Percentiles rank a stretch among this genome's conserved stretches.
These are phyloP conservation scores for Choricystis sp. DNA, from an alignment of 139 green algal species.

Conservation along the genomic window DNA sequence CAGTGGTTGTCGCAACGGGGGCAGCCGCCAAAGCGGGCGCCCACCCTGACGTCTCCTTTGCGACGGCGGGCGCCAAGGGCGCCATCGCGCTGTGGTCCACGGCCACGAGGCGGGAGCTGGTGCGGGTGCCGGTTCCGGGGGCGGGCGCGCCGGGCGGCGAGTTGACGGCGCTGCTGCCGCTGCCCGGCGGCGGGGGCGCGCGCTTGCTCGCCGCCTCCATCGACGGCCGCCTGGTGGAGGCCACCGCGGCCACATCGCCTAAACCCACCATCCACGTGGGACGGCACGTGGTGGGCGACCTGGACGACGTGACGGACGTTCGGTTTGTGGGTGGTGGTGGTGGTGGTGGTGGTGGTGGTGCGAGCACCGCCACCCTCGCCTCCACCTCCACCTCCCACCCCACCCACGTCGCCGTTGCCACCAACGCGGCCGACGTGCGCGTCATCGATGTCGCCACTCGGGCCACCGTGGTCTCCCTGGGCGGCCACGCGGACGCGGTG, in stretches of 20 bases:
- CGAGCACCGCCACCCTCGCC: not conserved
- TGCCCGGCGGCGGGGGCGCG: slow-evolving; percentile 18
- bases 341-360: not conserved
- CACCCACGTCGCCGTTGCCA: slow-evolving; percentile 50
- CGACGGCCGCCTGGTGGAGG: slow-evolving; percentile 1
- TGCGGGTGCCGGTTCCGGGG: not conserved
- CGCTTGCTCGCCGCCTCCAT: slow-evolving; percentile 1
- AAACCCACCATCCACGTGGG: slow-evolving; percentile 11
- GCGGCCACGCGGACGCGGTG: slow-evolving; percentile 45
- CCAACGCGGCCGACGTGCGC: slow-evolving; percentile 56
- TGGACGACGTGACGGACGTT: slow-evolving; percentile 83
- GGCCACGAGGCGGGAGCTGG: slow-evolving; percentile 25
- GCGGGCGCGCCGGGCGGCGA: slow-evolving; percentile 14
- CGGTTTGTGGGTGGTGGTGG: slow-evolving; percentile 29
- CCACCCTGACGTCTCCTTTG: slow-evolving; percentile 36
- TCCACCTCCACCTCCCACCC: slow-evolving; percentile 10
- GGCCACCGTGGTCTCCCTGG: slow-evolving; percentile 33
- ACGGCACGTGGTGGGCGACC: slow-evolving; percentile 79
- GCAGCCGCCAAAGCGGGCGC: not conserved
- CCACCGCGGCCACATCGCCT: not conserved
- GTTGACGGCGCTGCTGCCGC: slow-evolving; percentile 33
- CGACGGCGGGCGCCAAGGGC: slow-evolving; percentile 65
- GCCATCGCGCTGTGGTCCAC: slow-evolving; percentile 48
- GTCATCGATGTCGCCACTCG: slow-evolving; percentile 45
- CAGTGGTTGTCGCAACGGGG: slow-evolving; percentile 2